phyloP scores from a whole-genome alignment of 371 early-diverging fungal species.

The Mucor saturninus region DNA sequence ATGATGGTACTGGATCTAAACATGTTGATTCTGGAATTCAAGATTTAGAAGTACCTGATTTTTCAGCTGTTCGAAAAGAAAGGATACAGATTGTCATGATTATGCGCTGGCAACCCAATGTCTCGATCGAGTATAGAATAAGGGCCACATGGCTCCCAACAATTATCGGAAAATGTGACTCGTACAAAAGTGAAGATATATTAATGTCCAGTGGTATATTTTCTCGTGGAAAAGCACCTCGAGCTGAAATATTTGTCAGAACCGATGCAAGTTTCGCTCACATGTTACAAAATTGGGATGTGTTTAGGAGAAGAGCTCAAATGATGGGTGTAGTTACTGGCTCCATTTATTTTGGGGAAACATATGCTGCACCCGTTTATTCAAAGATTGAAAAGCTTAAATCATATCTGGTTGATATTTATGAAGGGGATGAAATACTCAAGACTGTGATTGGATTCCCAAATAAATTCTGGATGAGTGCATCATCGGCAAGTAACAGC shows the following conservation, averaged over 20 bases:
- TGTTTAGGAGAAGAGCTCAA: conserved; percentile 45
- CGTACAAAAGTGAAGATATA: conserved; percentile 28
- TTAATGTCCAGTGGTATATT: conserved; percentile 43
- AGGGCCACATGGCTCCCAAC: conserved; percentile 51
- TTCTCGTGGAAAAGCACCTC: conserved; percentile 46
- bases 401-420: conserved; percentile 67
- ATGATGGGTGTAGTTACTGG: conserved; percentile 56
- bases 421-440: conserved; percentile 75
- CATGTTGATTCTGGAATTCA: conserved; percentile 27
- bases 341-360: conserved; percentile 42
- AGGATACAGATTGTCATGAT: conserved; percentile 72
- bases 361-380: conserved; percentile 59
- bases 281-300: conserved; percentile 54
- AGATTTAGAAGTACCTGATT: conserved; percentile 30
- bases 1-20: conserved; percentile 32
- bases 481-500: background rate
- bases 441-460: conserved; percentile 48
- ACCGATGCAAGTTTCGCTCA: conserved; percentile 53
- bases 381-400: conserved; percentile 73
- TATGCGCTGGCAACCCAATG: conserved; percentile 87
- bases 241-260: conserved; percentile 50
- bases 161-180: conserved; percentile 33
- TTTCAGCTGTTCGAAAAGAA: conserved; percentile 46
- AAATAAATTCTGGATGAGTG: conserved; percentile 31
- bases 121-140: conserved; percentile 87